These are phyloP conservation scores for Trichoderma sp. DNA, from an alignment of 2,329 filamentous ascomycete species.

Conservation along the genomic window DNA sequence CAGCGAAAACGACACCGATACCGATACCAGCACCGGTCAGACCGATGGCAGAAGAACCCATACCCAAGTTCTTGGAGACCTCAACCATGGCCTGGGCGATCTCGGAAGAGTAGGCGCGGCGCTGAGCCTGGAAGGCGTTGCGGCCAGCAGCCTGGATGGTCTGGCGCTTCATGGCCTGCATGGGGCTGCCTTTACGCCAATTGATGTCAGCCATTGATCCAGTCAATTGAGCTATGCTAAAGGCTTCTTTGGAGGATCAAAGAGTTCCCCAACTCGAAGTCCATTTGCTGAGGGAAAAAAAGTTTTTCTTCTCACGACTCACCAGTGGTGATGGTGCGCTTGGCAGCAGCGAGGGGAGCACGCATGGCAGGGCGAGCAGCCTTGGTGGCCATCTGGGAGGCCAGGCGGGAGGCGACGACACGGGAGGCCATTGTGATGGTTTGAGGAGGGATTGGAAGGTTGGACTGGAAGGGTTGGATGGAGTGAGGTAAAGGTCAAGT, in stretches of 20 bases:
- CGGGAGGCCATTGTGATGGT: slow-evolving; percentile 77
- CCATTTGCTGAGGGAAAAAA: slow-evolving; percentile 26
- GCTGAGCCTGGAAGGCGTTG: slow-evolving; percentile 62
- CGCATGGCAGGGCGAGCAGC: slow-evolving; percentile 73
- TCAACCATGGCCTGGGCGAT: slow-evolving; percentile 84
- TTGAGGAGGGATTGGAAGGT: slow-evolving; percentile 32
- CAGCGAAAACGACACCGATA: slow-evolving; percentile 92
- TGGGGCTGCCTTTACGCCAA: slow-evolving; percentile 50
- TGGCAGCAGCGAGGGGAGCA: slow-evolving; percentile 61
- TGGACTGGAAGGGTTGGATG: slow-evolving; percentile 32
- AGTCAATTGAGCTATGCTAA: slow-evolving; percentile 33
- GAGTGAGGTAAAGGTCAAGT: slow-evolving; percentile 31
- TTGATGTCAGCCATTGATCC: slow-evolving; percentile 33
- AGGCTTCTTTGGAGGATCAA: slow-evolving; percentile 26
- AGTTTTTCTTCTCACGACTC: slow-evolving; percentile 44
- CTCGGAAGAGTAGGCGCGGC: slow-evolving; percentile 82
- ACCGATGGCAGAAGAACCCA: slow-evolving; percentile 87
- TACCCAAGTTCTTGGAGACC: slow-evolving; percentile 87
- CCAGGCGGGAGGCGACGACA: slow-evolving; percentile 74
- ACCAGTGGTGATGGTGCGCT: slow-evolving; percentile 74
- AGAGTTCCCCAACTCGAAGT: background rate
- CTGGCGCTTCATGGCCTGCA: slow-evolving; percentile 74
- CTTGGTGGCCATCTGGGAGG: slow-evolving; percentile 73
- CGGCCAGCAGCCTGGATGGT: slow-evolving; percentile 64
- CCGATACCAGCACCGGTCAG: slow-evolving; percentile 90